Base-by-base conservation (phyloP, 2,329 filamentous ascomycete genomes). In the Didymella exigua region DNA sequence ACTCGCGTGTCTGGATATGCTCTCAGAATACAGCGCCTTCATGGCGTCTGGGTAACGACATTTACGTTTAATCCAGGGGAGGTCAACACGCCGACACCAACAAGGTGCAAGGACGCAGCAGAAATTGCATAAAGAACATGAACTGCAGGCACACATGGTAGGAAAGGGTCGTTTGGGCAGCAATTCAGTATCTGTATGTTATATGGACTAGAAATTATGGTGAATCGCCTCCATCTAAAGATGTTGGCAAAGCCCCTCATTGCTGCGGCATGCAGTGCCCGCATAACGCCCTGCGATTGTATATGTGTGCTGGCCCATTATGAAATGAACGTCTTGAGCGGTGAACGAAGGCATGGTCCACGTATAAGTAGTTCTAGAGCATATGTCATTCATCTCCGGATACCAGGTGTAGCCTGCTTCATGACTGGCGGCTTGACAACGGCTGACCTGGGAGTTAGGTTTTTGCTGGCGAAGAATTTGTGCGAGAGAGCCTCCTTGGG, bases 401-500 rank as follows among this genome's bases (percentile, higher is more conserved):
- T 34, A 41, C 49, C 49, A 10, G 64, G 50, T 1, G 54, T 62
- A 13, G 58, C 59, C 19, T 62, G 63, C 49, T 67, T 67, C 48
- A 63, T 54, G 62, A 68, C 59, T 5, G 62, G 46, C 8, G 66
- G 67, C 53, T 70, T 71, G 38, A 68, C 62, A 4, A 69, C 65
- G n/a, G 67, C 57, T 38, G 64, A 60, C 19, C 62, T 68, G 13
- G 67, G 56, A 4, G 59, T 40, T 14, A 63, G n/a, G n/a, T 52
- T 66, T 44, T 64, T 65, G 42, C 49, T 60, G n/a, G 58, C 79
- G 66, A 98, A 91, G 76, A 98, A 98, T 1, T 90, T 90, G 79
- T 98, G 93, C 70, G 87, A 88, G 66, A 98, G 79, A 43, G 95
- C 95, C 69, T 98, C 93, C 13, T 84, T 81, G 0, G 95, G 90